A percentile compares a stretch with the other conserved stretches of the same genome.
These are phyloP conservation scores for Pittosporum tobira DNA, from an alignment of 129 eudicot species.

Conservation along the genomic window DNA sequence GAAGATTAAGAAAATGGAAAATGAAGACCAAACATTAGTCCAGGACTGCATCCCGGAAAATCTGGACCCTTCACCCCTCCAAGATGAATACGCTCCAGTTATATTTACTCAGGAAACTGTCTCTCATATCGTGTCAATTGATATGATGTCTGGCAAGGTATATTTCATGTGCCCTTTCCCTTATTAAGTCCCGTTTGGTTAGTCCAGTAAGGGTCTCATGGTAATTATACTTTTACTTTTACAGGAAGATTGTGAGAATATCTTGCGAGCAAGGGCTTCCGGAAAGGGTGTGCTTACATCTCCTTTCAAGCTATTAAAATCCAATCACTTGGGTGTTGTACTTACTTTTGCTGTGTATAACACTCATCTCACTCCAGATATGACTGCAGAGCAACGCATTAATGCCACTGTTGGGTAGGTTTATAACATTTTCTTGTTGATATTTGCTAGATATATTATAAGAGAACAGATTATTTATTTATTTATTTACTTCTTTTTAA, in stretches of 20 bases:
- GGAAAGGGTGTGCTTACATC: constrained; percentile 89
- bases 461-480: too few species aligned
- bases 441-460: not conserved
- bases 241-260: constrained; percentile 93
- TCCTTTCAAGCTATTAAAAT: constrained; percentile 75
- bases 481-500: too few species aligned
- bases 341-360: constrained; percentile 85
- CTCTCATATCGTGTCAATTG: constrained; percentile 80
- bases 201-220: not conserved
- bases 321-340: constrained; percentile 85
- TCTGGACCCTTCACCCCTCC: constrained; percentile 68
- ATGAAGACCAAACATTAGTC: constrained; percentile 66
- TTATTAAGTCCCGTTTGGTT: constrained; percentile 2
- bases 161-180: constrained; percentile 9
- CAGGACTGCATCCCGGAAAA: constrained; percentile 63
- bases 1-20: constrained; percentile 89
- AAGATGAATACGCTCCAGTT: constrained; percentile 97
- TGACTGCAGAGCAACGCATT: constrained; percentile 66
- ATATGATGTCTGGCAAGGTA: constrained; percentile 99
- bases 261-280: constrained; percentile 87
- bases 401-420: constrained; percentile 78
- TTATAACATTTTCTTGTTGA: constrained; percentile 7
- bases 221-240: constrained; percentile 7
- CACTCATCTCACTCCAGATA: constrained; percentile 50
- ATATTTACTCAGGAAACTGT: constrained; percentile 87